Evolutionary conservation across 2,329 filamentous ascomycete genomes (phyloP), one percentile per base, ranked within the genome.

Genomic region (Penicillium verrucosum): DNA sequence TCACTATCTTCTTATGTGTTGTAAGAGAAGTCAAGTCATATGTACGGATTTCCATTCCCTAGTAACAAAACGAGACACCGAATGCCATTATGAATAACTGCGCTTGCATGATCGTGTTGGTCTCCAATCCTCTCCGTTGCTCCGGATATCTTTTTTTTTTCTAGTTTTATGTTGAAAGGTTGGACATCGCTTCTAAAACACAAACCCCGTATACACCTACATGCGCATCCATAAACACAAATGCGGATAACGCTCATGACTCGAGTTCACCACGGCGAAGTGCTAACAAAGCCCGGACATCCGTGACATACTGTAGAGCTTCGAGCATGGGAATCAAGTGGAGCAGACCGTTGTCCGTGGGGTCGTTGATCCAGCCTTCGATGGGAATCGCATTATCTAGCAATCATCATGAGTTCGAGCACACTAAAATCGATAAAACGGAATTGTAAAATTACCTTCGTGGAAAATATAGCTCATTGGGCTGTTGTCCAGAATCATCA

Each of bases 401-500:
- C 40, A 11, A 41, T 36, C 10, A 43, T 59, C 51, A 46, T 63
- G 47, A 60, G 59, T 47, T 6, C 10, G 5, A 42, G n/a, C 5
- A 5, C 10, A 21, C 10, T 4, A n/a, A 30, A 37, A 36, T 56
- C 55, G 29, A n/a, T 41, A 34, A 12, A 21, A 36, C 2, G 42
- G 27, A 34, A 12, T n/a, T 34, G 14, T 34, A 34, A 14, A 16
- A 53, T 29, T 78, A 94, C 94, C 93, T 87, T 96, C 92, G 72
- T 97, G 93, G 77, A 97, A 97, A 78, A 97, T 90, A 77, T 97
- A 99, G 78, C 92, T 97, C 80, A 97, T 85, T 54, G 94, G 94
- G 75, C 92, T 97, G 72, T 99, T 99, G 78, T 99, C 94, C 75
- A 99, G 81, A 73, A 99, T 99, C 89, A 97, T 96, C 59, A 99